Evolutionary conservation across 1,284 basidiomycete species (phyloP), one percentile per base, ranked within the genome.

Genomic region (Hemileia vastatrix): DNA sequence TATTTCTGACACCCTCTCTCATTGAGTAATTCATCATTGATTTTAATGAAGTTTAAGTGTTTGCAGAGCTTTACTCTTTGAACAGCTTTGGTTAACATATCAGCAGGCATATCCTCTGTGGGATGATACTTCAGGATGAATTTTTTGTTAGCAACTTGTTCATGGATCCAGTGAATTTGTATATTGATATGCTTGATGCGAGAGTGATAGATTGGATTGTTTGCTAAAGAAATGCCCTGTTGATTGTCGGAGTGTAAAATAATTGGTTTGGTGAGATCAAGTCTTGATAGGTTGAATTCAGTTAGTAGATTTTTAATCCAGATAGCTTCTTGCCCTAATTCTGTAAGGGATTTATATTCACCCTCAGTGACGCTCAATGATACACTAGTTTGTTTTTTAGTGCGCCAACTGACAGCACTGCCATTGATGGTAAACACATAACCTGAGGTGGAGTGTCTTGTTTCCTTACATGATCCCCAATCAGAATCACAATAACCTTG

Each of bases 111-210:
- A n/a, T n/a, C n/a, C n/a, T n/a, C n/a, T n/a, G n/a, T n/a, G n/a
- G n/a, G n/a, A n/a, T n/a, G n/a, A n/a, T n/a, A n/a, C n/a, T n/a
- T n/a, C n/a, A n/a, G n/a, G n/a, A n/a, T n/a, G n/a, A n/a, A n/a
- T n/a, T n/a, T n/a, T n/a, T 70, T 68, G 0, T 66, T 48, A 11
- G 8, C n/a, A 9, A 52, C 50, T 15, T 24, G 31, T 24, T 52
- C 50, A 6, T 23, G 58, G 2, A 61, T 40, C 24, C 19, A 61
- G 53, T 61, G 58, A 33, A 27, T 33, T 24, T 33, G 15, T 9
- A 52, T 18, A 21, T 61, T 33, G 6, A 61, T 61, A 21, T 61
- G 51, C 19, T 61, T 61, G 23, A 47, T 61, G 1, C 58, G 54
- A 1, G 52, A 8, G 58, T 61, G 58, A 13, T 27, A 51, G 21